Conservation (phyloP, 306 rosid genomes). For the Rubus idaeus region DNA sequence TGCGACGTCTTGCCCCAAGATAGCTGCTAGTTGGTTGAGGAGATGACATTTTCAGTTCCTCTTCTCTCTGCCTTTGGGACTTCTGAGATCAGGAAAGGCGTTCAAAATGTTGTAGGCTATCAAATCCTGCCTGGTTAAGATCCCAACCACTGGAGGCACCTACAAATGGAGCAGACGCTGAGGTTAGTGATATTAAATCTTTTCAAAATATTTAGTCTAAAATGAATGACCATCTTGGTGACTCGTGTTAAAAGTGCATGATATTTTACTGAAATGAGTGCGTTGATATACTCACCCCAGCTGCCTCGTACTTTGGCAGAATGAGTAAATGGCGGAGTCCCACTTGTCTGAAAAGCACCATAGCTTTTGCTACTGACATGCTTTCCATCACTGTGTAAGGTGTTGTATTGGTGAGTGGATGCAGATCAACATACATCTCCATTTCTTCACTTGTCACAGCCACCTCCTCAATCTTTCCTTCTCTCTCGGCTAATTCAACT, state of each 20-base stretch:
- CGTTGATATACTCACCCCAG: constrained; percentile 57
- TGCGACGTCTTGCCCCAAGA: constrained; percentile 23
- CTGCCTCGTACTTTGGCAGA: constrained; percentile 71
- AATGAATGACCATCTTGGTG: not conserved
- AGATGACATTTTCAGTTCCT: constrained; percentile 34
- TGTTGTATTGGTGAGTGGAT: constrained; percentile 82
- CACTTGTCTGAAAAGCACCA: constrained; percentile 83
- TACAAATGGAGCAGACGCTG: constrained; percentile 32
- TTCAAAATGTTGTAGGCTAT: constrained; percentile 67
- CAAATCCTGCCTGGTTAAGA: constrained; percentile 85
- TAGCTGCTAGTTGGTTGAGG: constrained; percentile 29
- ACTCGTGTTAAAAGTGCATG: not conserved
- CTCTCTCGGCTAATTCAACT: constrained; percentile 81
- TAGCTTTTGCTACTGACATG: constrained; percentile 80
- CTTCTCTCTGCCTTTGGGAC: constrained; percentile 46
- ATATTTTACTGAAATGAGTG: not conserved
- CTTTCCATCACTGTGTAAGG: constrained; percentile 75
- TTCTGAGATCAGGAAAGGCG: constrained; percentile 68
- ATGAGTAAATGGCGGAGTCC: constrained; percentile 89
- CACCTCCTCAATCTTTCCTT: constrained; percentile 67
- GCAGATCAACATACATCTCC: constrained; percentile 87
- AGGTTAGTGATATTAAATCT: constrained; percentile 34
- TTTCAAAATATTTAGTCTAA: not conserved
- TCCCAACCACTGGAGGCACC: constrained; percentile 79
- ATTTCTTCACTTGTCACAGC: constrained; percentile 68